Evolutionary conservation across 306 rosid species (phyloP), one percentile per base, ranked within the genome.

Genomic region (Cucurbita ficifolia): DNA sequence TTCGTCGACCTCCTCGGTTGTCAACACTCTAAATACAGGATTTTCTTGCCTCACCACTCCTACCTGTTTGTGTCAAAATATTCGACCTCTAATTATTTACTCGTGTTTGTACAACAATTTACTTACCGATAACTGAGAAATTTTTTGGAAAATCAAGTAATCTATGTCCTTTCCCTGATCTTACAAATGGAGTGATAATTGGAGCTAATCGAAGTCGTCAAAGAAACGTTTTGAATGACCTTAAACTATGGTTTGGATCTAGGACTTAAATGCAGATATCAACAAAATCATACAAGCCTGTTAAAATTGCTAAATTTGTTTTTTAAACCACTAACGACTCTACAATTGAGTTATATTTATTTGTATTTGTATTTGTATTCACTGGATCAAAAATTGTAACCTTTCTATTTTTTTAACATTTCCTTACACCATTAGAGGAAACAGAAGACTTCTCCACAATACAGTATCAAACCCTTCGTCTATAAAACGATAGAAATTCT

Each of bases 1-100:
- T 81, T 94, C 99, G 35, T 94, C 99, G 69, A 94, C 83, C 82
- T 94, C 99, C 52, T 94, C 97, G 0, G 92, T 89, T 13, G 96
- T 79, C 84, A 94, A 71, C 75, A 89, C 96, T 82, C 96, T 86
- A 52, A 94, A 94, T 51, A 78, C 81, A 0, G 96, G 97, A 72
- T 79, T 88, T 7, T 84, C 99, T 80, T 77, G 76, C 71, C 77
- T 81, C 83, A 94, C 99, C 63, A 94, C 99, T 70, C 99, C 99
- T 51, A 94, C 99, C 99, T 94, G 58, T 40, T 51, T 0, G 40
- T 14, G 36, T 45, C 33, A 55, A 55, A 55, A 8, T 55, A 19
- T 55, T 55, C 36, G 21, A 19, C 61, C 10, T 29, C 21, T 21
- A 19, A 19, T 54, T 54, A n/a, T n/a, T n/a, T n/a, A 54, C 14